Percentiles rank a stretch among this genome's conserved stretches.
phyloP scores from a whole-genome alignment of 208 protist species.

The Tritrichomonas foetus region DNA sequence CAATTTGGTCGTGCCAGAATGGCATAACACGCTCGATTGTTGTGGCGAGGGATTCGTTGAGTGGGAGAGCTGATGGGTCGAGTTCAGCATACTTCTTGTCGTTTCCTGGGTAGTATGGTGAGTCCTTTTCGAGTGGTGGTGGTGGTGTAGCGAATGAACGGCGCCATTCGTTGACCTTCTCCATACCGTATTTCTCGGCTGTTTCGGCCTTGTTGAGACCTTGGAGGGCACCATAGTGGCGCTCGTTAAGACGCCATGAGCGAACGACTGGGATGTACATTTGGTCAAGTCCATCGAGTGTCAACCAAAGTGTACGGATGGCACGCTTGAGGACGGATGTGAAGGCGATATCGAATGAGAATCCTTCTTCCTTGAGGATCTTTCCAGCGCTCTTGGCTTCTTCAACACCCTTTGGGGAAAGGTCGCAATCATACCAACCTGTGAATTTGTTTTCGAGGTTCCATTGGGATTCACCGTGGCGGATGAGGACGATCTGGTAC shows the following conservation, averaged over 20 bases:
- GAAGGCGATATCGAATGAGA: conserved; percentile 64
- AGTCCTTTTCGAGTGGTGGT: conserved; percentile 53
- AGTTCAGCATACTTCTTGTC: conserved; percentile 33
- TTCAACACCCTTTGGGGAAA: conserved; percentile 43
- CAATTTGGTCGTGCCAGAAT: conserved; percentile 46
- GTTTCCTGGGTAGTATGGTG: conserved; percentile 41
- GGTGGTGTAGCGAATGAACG: conserved; percentile 63
- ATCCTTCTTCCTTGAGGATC: conserved; percentile 48
- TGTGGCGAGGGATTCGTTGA: not conserved
- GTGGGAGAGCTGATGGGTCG: not conserved
- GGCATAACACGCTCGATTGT: conserved; percentile 44
- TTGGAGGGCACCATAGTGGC: conserved; percentile 66
- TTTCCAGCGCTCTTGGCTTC: conserved; percentile 46
- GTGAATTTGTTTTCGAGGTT: conserved; percentile 46
- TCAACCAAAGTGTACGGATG: conserved; percentile 58
- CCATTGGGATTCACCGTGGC: conserved; percentile 45
- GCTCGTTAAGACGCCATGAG: conserved; percentile 66
- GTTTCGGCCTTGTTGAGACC: conserved; percentile 68
- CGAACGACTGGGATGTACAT: conserved; percentile 59
- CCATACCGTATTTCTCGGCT: conserved; percentile 63
- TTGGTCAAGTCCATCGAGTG: conserved; percentile 55
- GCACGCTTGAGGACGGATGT: conserved; percentile 65
- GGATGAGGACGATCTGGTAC: conserved; percentile 36
- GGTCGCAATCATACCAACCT: conserved; percentile 47
- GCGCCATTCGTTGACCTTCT: conserved; percentile 65